Evolutionary conservation across 1,139 yeast genomes (phyloP), one percentile per base, ranked within the genome.

Genomic region (Blastobotrys illinoisensis): DNA sequence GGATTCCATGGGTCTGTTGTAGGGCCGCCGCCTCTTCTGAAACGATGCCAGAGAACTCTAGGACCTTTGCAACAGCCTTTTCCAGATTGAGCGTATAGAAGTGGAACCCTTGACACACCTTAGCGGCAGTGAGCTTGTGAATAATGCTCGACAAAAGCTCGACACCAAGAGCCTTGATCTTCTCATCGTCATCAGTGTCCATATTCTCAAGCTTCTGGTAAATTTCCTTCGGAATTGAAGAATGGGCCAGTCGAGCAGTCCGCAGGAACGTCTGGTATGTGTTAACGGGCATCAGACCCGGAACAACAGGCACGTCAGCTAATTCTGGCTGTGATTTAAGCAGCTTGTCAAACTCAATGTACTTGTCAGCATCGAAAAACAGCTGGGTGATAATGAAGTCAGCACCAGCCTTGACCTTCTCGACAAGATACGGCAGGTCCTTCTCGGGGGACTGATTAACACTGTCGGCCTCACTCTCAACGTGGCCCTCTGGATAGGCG

Each of bases 231-330:
- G 99, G 99, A 56, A 93, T 84, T 1, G 86, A 78, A 1, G 98
- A 97, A 72, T 90, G 96, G 20, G 96, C 86, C 55, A 95, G 75
- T 66, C 87, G 88, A 13, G 97, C 83, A 18, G 97, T 96, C 66
- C 99, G 81, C 56, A 86, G 81, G 66, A 93, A 90, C 49, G 91
- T 83, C 62, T 83, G 82, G 69, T 83, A 90, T 2, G 97, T 91
- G 64, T 91, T 90, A 44, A 95, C 85, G n/a, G 99, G 99, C 95
- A 93, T 87, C 62, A 93, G 75, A 1, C 99, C 99, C 0, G 99
- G 99, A 51, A 93, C 79, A 47, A 93, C 74, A 9, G 87, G 81
- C 45, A 86, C 72, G 67, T 78, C 67, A 67, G 81, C 50, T 6
- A 21, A 21, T 21, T 21, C 23, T 57, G 71, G 56, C 70, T 72